phyloP scores from a whole-genome alignment of 768 basidiomycete species.

The Mycena belliarum region DNA sequence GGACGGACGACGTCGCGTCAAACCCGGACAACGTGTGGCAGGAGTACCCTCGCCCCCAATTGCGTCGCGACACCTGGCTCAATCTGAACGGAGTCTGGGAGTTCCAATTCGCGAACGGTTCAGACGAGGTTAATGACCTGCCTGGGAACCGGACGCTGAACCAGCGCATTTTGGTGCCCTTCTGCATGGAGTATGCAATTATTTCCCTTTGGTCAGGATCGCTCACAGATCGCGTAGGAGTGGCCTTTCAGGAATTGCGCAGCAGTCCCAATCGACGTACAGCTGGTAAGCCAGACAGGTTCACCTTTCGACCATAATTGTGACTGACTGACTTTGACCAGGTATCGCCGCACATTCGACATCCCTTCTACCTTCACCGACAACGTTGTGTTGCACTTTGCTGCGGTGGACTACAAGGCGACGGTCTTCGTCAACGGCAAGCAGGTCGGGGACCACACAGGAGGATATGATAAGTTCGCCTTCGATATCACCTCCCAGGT shows the following conservation, averaged over 20 bases:
- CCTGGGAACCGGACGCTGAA: constrained; percentile 1
- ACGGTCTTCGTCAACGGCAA: constrained; percentile 5
- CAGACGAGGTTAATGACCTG: not conserved
- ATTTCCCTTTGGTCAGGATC: not conserved
- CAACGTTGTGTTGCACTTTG: constrained; percentile 3
- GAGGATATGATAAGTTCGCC: constrained; percentile 3
- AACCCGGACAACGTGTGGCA: not conserved
- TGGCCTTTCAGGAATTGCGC: constrained; percentile 3
- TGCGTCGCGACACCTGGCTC: constrained; percentile 1
- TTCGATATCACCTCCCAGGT: constrained; percentile 2
- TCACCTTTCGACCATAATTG: not conserved
- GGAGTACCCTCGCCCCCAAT: not conserved
- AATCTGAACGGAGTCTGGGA: constrained; percentile 5
- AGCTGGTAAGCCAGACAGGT: not conserved
- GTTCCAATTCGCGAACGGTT: constrained; percentile 4
- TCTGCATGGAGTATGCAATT: not conserved
- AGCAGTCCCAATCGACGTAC: not conserved
- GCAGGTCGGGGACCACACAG: not conserved
- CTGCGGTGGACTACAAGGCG: constrained; percentile 3
- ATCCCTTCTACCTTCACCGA: not conserved
- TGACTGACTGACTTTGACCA: not conserved
- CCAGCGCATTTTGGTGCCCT: constrained; percentile 6
- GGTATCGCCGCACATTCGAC: constrained; percentile 2
- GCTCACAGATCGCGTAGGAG: not conserved
- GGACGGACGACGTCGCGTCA: constrained; percentile 4